Base-by-base conservation (phyloP, 2,329 filamentous ascomycete species). In the Malbranchea cinnamomea region DNA sequence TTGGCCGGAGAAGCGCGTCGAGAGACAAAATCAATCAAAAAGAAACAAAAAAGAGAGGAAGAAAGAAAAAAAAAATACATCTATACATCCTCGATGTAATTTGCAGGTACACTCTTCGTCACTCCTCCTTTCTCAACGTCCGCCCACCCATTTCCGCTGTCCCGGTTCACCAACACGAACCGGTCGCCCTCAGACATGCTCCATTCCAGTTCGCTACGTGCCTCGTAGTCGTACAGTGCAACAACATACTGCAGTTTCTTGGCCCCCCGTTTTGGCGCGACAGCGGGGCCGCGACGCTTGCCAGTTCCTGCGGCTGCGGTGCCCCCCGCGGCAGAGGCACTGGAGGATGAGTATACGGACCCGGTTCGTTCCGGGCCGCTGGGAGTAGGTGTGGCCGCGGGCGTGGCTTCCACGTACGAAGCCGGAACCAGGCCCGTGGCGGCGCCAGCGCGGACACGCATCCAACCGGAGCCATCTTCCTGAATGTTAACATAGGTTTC, bases 171-270 rank as follows among this genome's bases (percentile, higher is more conserved):
- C 18, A 98, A 63, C 22, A 98, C 84, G 46, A 98, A 91, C 30
- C 75, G 70, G 56, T 98, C 89, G 1, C 89, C 89, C 54, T 92
- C 87, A 1, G 53, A 52, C 82, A 98, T 98, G 46, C 68, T 83
- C 54, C 87, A 84, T 57, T 98, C 89, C 5, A 73, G 70, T 4
- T 91, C 82, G 41, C 74, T 84, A 45, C 83, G 76, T 11, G 87
- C 83, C 30, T 75, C 66, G 52, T 98, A 98, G 29, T 89, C 82
- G 52, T 95, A 98, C 44, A 95, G 42, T 2, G 89, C 89, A 50
- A 93, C 80, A 2, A 91, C 87, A 45, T 95, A 92, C 48, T 78
- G 82, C 20, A 94, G 65, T 53, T 92, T 93, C 70, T 93, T 94
- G 3, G 84, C 85, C 9, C 85, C 85, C 6, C 85, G 73, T 42